A percentile compares a stretch with the other conserved stretches of the same genome.
phyloP scores from a whole-genome alignment of 495 filamentous ascomycete genomes.

The Trichoderma reesei region DNA sequence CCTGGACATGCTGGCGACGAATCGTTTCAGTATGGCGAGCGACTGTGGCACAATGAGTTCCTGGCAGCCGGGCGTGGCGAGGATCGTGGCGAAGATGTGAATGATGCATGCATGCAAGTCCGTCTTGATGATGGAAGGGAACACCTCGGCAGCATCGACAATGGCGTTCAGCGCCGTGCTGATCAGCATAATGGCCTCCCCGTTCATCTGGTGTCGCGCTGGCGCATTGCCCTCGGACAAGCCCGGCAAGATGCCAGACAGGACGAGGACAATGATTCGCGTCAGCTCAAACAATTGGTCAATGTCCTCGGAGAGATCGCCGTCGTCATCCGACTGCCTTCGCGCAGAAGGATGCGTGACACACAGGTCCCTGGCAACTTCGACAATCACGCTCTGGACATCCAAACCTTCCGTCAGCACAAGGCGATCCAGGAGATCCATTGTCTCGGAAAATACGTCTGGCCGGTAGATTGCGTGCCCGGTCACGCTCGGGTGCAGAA shows the following conservation, averaged over 20 bases:
- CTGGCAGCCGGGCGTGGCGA: constrained; percentile 80
- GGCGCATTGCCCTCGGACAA: constrained; percentile 65
- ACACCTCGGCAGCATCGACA: constrained; percentile 87
- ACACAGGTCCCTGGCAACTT: constrained; percentile 83
- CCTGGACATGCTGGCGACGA: constrained; percentile 61
- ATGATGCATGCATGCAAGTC: constrained; percentile 95
- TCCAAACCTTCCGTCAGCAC: constrained; percentile 80
- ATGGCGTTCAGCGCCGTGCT: constrained; percentile 72
- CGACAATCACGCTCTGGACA: constrained; percentile 86
- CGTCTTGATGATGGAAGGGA: constrained; percentile 90
- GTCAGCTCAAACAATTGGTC: constrained; percentile 97
- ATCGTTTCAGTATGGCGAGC: constrained; percentile 84
- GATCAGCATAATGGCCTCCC: constrained; percentile 77
- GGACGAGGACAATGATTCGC: constrained; percentile 84
- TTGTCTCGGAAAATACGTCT: constrained; percentile 91
- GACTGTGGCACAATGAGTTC: constrained; percentile 80
- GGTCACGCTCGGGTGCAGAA: constrained; percentile 86
- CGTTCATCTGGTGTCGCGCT: constrained; percentile 60
- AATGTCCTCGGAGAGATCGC: constrained; percentile 87
- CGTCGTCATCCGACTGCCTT: constrained; percentile 54
- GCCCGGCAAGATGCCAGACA: constrained; percentile 79
- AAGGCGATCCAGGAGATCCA: constrained; percentile 89
- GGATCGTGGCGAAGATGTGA: constrained; percentile 90
- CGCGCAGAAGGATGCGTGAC: constrained; percentile 80
- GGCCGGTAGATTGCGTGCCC: constrained; percentile 95